These are phyloP conservation scores for Diaporthe sp. DNA, from an alignment of 2,329 filamentous ascomycete species.

Conservation along the genomic window DNA sequence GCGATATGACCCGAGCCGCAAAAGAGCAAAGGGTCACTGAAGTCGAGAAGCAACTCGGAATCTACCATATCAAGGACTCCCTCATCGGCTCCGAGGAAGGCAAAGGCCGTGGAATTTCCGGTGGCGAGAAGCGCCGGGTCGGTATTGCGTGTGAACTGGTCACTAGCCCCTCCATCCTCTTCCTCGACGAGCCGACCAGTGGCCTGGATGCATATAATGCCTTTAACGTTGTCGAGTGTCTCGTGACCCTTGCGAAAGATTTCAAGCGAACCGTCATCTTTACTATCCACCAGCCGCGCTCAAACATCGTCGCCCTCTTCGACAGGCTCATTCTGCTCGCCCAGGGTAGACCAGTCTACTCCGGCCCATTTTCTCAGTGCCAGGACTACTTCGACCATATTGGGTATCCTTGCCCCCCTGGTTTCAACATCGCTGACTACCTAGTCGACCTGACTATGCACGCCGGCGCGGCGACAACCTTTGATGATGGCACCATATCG, in stretches of 20 bases:
- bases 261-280: slow-evolving; percentile 98
- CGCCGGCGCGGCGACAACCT: slow-evolving; percentile 74
- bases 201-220: slow-evolving; percentile 97
- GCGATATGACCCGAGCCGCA: slow-evolving; percentile 87
- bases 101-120: slow-evolving; percentile 93
- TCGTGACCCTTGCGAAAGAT: slow-evolving; percentile 93
- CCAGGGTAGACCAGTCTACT: slow-evolving; percentile 91
- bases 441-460: slow-evolving; percentile 99
- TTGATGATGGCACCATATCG: slow-evolving; percentile 68
- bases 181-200: slow-evolving; percentile 96
- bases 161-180: slow-evolving; percentile 96
- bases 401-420: slow-evolving; percentile 92
- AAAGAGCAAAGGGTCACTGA: slow-evolving; percentile 94
- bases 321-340: slow-evolving; percentile 94
- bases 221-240: slow-evolving; percentile 96
- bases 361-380: slow-evolving; percentile 88
- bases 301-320: slow-evolving; percentile 97
- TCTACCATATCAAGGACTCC: slow-evolving; percentile 93
- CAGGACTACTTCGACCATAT: slow-evolving; percentile 93
- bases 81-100: slow-evolving; percentile 97
- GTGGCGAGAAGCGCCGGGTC: slow-evolving; percentile 95
- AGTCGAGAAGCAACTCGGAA: slow-evolving; percentile 95
- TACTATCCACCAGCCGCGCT: slow-evolving; percentile 97
- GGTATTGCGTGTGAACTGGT: slow-evolving; percentile 98
- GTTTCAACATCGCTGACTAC: slow-evolving; percentile 99